These are phyloP conservation scores for Tylopilus plumbeoviolaceoides DNA, from an alignment of 768 basidiomycete species.

Conservation along the genomic window DNA sequence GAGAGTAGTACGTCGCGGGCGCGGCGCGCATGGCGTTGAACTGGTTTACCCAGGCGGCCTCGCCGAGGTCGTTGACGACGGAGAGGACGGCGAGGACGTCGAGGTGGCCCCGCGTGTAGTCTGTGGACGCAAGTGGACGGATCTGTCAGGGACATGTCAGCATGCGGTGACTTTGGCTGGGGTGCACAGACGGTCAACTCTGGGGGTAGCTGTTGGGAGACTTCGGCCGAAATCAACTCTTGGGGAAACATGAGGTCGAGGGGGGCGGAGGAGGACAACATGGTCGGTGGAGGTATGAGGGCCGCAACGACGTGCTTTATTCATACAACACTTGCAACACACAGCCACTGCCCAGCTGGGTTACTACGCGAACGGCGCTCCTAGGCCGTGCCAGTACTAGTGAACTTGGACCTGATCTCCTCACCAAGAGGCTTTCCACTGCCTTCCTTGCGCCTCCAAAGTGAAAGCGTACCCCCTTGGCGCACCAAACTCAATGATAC, in stretches of 20 bases:
- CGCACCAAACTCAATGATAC: slow-evolving; percentile 56
- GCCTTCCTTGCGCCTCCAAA: slow-evolving; percentile 43
- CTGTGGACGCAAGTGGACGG: slow-evolving; percentile 83
- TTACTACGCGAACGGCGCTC: neutral
- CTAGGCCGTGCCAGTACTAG: neutral
- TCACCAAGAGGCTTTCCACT: slow-evolving; percentile 18
- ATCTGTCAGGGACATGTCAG: slow-evolving; percentile 47
- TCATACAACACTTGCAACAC: too few relatives aligned
- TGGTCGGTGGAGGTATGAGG: neutral
- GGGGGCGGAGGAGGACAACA: slow-evolving; percentile 32
- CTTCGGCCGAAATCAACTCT: slow-evolving; percentile 63
- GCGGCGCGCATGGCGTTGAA: slow-evolving; percentile 57
- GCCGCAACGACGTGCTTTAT: too few relatives aligned
- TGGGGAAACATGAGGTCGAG: slow-evolving; percentile 80
- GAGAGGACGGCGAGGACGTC: slow-evolving; percentile 74
- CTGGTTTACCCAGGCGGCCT: slow-evolving; percentile 63
- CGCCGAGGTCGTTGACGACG: slow-evolving; percentile 61
- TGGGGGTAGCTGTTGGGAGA: slow-evolving; percentile 54
- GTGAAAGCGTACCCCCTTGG: slow-evolving; percentile 36
- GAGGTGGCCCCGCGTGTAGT: slow-evolving; percentile 80
- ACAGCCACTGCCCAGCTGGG: slow-evolving; percentile 8
- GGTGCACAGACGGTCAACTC: slow-evolving; percentile 32
- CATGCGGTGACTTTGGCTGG: neutral
- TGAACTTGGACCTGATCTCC: slow-evolving; percentile 24
- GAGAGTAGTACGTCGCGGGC: slow-evolving; percentile 70